phyloP scores from a whole-genome alignment of 495 filamentous ascomycete genomes.

The Pseudoneurospora amorphoporcata region DNA sequence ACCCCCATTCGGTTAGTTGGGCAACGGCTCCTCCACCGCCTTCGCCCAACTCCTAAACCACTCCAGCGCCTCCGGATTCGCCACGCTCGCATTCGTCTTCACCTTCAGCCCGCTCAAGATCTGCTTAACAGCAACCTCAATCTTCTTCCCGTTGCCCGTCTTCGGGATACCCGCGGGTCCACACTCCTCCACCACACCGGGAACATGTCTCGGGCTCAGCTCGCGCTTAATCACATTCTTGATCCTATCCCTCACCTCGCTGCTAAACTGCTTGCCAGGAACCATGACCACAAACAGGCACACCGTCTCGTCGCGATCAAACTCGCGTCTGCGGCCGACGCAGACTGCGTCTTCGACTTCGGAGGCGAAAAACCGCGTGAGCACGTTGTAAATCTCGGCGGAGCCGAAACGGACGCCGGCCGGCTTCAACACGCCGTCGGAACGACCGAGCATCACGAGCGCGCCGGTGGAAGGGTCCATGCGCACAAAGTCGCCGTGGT shows the following conservation, averaged over 20 bases:
- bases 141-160: conserved; percentile 90
- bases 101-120: conserved; percentile 81
- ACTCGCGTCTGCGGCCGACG: conserved; percentile 61
- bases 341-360: conserved; percentile 78
- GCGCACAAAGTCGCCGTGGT: conserved; percentile 88
- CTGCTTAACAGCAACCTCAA: conserved; percentile 88
- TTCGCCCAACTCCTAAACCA: conserved; percentile 72
- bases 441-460: conserved; percentile 70
- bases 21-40: conserved; percentile 10
- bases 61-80: conserved; percentile 71
- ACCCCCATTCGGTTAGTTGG: conserved; percentile 1
- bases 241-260: conserved; percentile 47
- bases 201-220: conserved; percentile 78
- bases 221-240: conserved; percentile 56
- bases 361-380: conserved; percentile 66
- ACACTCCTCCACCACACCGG: conserved; percentile 66
- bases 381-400: conserved; percentile 86
- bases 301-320: conserved; percentile 74
- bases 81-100: conserved; percentile 77
- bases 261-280: conserved; percentile 36
- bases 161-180: conserved; percentile 61
- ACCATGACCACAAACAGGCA: conserved; percentile 75
- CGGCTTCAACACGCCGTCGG: conserved; percentile 71
- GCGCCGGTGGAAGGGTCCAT: conserved; percentile 66
- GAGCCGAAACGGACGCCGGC: conserved; percentile 68